phyloP scores from a whole-genome alignment of 192 early-diverging fungal species.

The Martensiomyces pterosporus region DNA sequence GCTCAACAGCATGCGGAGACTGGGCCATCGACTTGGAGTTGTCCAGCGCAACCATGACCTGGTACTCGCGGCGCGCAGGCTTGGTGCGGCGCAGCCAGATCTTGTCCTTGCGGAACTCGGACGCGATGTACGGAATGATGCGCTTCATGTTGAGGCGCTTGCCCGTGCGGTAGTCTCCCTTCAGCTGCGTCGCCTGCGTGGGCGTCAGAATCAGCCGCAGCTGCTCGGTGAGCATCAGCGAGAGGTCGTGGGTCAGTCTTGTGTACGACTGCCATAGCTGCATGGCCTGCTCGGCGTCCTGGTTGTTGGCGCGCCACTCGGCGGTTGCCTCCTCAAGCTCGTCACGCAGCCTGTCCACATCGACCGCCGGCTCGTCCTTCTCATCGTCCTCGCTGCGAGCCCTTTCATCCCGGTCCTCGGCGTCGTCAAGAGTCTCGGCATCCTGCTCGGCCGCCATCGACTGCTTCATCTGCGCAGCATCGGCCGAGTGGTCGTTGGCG shows the following conservation, averaged over 20 bases:
- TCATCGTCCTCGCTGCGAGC: constrained; percentile 33
- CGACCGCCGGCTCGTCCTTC: constrained; percentile 28
- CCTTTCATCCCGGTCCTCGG: constrained; percentile 45
- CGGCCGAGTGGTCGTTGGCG: constrained; percentile 8
- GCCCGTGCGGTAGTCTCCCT: constrained; percentile 96
- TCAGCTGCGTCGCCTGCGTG: constrained; percentile 91
- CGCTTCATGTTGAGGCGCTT: constrained; percentile 99
- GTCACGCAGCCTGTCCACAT: constrained; percentile 69
- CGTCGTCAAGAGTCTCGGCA: constrained; percentile 30
- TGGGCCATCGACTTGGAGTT: constrained; percentile 98
- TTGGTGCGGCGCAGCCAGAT: constrained; percentile 98
- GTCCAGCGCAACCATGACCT: constrained; percentile 96
- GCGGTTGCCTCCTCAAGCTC: constrained; percentile 75
- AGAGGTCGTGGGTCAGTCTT: constrained; percentile 83
- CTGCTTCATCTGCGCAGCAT: constrained; percentile 45
- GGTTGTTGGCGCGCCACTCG: constrained; percentile 63
- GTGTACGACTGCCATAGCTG: constrained; percentile 90
- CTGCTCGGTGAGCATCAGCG: constrained; percentile 90
- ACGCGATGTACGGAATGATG: constrained; percentile 98
- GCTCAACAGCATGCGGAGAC: constrained; percentile 63
- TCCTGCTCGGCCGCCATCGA: constrained; percentile 35
- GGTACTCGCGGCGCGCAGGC: constrained; percentile 94
- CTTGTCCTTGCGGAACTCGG: constrained; percentile 99
- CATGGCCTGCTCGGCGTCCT: constrained; percentile 51
- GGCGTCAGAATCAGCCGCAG: constrained; percentile 95